A percentile compares a stretch with the other conserved stretches of the same genome.
These are phyloP conservation scores for Penicillium sp. DNA, from an alignment of 2,329 filamentous ascomycete genomes.

Conservation along the genomic window DNA sequence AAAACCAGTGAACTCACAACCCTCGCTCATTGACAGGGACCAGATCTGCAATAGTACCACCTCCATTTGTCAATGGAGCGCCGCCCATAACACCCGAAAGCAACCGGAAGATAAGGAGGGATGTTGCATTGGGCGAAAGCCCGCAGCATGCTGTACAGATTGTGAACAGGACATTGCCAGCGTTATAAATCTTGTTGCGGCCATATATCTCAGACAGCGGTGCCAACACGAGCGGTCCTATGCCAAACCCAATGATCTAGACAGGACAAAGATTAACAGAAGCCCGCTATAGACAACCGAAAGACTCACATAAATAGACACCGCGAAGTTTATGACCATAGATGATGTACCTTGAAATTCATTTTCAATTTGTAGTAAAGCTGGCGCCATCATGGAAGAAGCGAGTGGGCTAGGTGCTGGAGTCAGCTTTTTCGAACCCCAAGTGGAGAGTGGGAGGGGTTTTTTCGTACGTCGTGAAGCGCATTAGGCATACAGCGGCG, in stretches of 20 bases:
- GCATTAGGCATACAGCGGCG: slow-evolving; percentile 4
- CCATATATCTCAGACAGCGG: background rate
- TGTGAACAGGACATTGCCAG: background rate
- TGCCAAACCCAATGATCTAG: slow-evolving; percentile 4
- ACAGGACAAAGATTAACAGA: background rate
- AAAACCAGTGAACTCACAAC: background rate
- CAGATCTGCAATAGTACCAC: background rate
- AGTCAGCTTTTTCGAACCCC: background rate
- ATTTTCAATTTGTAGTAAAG: slow-evolving; percentile 2
- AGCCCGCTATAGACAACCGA: too few species aligned
- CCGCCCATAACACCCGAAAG: background rate
- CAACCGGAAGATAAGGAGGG: background rate
- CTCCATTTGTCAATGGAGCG: background rate
- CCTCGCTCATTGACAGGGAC: background rate
- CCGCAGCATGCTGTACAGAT: slow-evolving; percentile 1
- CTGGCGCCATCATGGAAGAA: slow-evolving; percentile 12
- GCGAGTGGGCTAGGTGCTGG: slow-evolving; percentile 1
- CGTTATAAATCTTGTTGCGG: background rate
- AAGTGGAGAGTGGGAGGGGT: background rate
- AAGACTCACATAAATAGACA: slow-evolving; percentile 11
- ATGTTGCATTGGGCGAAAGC: background rate
- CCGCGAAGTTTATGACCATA: slow-evolving; percentile 7
- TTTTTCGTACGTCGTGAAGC: slow-evolving; percentile 3
- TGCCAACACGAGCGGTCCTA: background rate
- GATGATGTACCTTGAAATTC: slow-evolving; percentile 2